Percentiles rank a stretch among this genome's conserved stretches.
Conservation (phyloP, 495 filamentous ascomycete genomes). For the Talaromyces adpressus region DNA sequence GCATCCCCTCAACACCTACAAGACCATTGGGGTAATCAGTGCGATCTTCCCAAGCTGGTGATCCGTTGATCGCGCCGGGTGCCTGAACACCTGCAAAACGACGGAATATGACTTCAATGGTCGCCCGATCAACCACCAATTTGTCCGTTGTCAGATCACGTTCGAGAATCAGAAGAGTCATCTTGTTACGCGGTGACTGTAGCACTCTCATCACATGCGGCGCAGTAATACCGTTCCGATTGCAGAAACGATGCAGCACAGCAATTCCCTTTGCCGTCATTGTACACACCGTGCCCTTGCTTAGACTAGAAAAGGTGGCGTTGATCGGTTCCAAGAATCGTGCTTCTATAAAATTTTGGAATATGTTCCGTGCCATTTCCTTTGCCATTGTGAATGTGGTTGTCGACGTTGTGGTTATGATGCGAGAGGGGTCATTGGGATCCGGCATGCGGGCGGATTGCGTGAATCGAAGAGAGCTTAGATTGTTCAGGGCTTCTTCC, state of each 20-base stretch:
- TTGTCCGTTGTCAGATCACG: conserved; percentile 68
- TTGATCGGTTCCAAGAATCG: conserved; percentile 78
- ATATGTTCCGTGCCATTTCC: conserved; percentile 83
- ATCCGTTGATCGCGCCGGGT: conserved; percentile 58
- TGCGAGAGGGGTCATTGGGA: conserved; percentile 76
- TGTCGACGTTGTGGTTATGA: conserved; percentile 84
- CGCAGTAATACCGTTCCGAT: conserved; percentile 77
- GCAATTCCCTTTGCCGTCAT: conserved; percentile 81
- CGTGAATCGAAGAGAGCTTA: conserved; percentile 83
- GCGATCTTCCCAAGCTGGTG: conserved; percentile 59
- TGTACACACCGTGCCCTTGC: conserved; percentile 78
- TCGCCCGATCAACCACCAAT: conserved; percentile 67
- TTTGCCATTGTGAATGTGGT: conserved; percentile 92
- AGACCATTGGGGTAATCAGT: conserved; percentile 76
- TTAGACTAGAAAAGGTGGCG: conserved; percentile 55
- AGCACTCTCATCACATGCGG: conserved; percentile 69
- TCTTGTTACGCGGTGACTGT: conserved; percentile 55
- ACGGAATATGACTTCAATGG: conserved; percentile 78
- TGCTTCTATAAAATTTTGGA: conserved; percentile 74
- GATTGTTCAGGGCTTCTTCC: conserved; percentile 84
- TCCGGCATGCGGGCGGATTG: conserved; percentile 91
- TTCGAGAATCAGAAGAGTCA: conserved; percentile 73
- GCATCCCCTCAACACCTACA: conserved; percentile 72
- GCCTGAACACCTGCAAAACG: conserved; percentile 72
- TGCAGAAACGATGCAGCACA: conserved; percentile 72